phyloP scores from a whole-genome alignment of 371 early-diverging fungal species.

The Mortierella sp. region DNA sequence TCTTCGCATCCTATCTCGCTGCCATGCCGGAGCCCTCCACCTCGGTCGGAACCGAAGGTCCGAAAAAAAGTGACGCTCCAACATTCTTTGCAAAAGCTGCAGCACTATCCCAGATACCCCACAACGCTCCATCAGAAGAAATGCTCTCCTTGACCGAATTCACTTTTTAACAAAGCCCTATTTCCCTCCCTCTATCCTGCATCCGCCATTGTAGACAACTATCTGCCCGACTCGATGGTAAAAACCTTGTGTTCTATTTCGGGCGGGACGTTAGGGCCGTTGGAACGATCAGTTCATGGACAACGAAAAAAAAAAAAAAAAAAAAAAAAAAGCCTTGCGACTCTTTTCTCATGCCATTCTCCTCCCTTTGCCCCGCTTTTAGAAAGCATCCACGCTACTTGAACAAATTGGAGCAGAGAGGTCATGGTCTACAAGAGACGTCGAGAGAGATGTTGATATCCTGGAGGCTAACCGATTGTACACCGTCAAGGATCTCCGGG shows the following conservation, averaged over 20 bases:
- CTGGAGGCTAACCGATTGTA: slow-evolving; percentile 66
- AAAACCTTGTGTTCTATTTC: background rate
- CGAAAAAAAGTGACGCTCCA: background rate
- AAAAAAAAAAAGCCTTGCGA: too few species aligned
- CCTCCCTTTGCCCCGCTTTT: background rate
- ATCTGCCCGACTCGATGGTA: slow-evolving; percentile 55
- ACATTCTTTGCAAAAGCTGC: background rate
- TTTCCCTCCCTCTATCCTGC: background rate
- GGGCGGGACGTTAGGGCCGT: background rate
- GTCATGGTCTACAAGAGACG: slow-evolving; percentile 69
- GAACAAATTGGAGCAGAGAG: slow-evolving; percentile 71
- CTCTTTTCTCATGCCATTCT: background rate
- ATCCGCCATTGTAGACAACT: slow-evolving; percentile 18
- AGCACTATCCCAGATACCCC: too few species aligned
- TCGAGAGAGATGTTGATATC: slow-evolving; percentile 62
- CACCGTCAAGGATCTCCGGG: slow-evolving; percentile 67
- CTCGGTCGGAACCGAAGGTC: slow-evolving; percentile 12
- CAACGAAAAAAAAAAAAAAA: background rate
- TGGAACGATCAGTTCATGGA: too few species aligned
- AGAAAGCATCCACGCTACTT: slow-evolving; percentile 71
- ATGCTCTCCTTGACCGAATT: too few species aligned
- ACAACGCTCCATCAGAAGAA: too few species aligned
- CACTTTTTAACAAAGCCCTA: too few species aligned
- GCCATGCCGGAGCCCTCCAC: slow-evolving; percentile 32
- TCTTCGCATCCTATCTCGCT: slow-evolving; percentile 49